Conservation (phyloP, 2,329 filamentous ascomycete species). For the Mycosphaerella sp. region DNA sequence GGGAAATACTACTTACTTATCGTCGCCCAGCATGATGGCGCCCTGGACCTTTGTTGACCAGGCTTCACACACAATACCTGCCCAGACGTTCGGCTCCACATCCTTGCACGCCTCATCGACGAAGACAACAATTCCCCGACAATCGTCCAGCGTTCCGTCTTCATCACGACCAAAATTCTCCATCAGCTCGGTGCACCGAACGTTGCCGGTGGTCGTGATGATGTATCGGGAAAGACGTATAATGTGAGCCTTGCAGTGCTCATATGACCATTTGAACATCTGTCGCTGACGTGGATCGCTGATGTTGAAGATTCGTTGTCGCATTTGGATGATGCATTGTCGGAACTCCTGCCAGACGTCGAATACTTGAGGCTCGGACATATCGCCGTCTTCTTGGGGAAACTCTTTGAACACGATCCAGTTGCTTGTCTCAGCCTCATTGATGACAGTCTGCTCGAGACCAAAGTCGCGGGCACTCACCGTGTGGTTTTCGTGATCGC, state of each 20-base stretch:
- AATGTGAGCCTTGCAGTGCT: not conserved
- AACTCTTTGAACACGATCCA: not conserved
- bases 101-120: constrained; percentile 20
- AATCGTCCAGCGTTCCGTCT: not conserved
- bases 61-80: constrained; percentile 11
- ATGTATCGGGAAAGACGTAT: not conserved
- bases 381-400: not conserved
- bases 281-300: not conserved
- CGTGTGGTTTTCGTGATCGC: not conserved
- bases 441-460: not conserved
- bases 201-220: not conserved
- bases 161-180: not conserved
- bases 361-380: not conserved
- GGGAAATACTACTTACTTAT: constrained; percentile 5
- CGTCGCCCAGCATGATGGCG: constrained; percentile 20
- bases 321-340: not conserved
- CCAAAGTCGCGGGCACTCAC: not conserved
- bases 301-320: not conserved
- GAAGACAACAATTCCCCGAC: constrained; percentile 15
- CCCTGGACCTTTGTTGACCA: constrained; percentile 16
- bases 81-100: constrained; percentile 19
- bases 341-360: not conserved
- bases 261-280: not conserved
- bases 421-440: not conserved
- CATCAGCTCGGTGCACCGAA: not conserved